These are phyloP conservation scores for Colletotrichum sp. DNA, from an alignment of 2,329 filamentous ascomycete species.

Conservation along the genomic window DNA sequence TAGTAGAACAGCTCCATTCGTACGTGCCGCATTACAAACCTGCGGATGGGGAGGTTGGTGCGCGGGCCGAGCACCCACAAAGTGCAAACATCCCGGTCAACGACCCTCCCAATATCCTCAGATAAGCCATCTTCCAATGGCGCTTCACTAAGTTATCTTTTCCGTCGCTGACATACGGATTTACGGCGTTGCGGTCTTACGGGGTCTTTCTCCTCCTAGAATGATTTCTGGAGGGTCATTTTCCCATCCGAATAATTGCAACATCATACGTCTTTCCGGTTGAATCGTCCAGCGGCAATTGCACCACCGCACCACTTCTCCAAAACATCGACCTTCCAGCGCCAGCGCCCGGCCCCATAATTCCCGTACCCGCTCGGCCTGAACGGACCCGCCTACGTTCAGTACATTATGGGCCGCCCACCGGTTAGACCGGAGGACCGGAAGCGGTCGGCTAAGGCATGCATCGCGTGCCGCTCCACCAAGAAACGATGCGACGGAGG, in stretches of 20 bases:
- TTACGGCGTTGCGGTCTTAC: background rate
- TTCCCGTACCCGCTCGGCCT: background rate
- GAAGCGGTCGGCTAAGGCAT: slow-evolving; percentile 52
- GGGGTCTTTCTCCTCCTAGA: background rate
- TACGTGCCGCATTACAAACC: background rate
- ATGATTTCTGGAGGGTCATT: background rate
- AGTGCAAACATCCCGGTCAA: background rate
- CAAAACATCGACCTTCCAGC: background rate
- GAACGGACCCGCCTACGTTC: background rate
- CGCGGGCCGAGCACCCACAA: background rate
- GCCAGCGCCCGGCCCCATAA: background rate
- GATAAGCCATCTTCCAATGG: background rate
- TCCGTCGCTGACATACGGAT: background rate
- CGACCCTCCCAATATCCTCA: background rate
- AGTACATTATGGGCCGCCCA: slow-evolving; percentile 52
- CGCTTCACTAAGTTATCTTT: background rate
- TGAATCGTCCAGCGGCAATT: background rate
- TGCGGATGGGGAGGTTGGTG: background rate
- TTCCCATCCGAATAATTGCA: background rate
- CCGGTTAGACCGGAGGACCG: slow-evolving; percentile 55
- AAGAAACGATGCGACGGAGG: slow-evolving; percentile 57
- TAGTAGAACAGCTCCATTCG: background rate
- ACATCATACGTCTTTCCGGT: background rate
- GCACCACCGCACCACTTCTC: background rate
- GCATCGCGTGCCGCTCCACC: slow-evolving; percentile 49